Conservation (phyloP, 2,329 filamentous ascomycete genomes). For the Ceratocystis papillata region DNA sequence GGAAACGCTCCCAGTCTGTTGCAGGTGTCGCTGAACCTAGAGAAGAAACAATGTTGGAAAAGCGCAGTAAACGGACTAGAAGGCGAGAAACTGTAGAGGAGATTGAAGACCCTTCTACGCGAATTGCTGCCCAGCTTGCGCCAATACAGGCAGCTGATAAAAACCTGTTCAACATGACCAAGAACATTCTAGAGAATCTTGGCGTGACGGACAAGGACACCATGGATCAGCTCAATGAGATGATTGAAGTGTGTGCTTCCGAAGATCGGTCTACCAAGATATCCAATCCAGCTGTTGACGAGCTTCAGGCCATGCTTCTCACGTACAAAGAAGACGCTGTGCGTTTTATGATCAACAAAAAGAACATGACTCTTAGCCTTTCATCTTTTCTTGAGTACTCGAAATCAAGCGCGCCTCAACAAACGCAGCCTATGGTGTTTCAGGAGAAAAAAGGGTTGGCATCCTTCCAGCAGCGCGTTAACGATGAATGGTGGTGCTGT, state of each 20-base stretch:
- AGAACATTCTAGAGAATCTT: conserved; percentile 45
- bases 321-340: conserved; percentile 45
- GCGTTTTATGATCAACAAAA: conserved; percentile 43
- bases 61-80: conserved; percentile 55
- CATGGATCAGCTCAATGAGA: conserved; percentile 38
- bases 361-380: conserved; percentile 43
- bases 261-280: conserved; percentile 43
- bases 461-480: conserved; percentile 41
- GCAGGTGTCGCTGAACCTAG: conserved; percentile 49
- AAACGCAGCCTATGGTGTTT: conserved; percentile 39
- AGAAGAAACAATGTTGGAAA: conserved; percentile 48
- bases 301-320: conserved; percentile 40
- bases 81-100: conserved; percentile 50
- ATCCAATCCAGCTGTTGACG: conserved; percentile 37
- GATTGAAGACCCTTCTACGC: conserved; percentile 40
- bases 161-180: conserved; percentile 45
- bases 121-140: conserved; percentile 45
- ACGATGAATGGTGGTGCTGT: conserved; percentile 42
- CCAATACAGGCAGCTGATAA: conserved; percentile 47
- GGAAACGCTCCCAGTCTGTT: conserved; percentile 53
- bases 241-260: conserved; percentile 42
- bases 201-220: conserved; percentile 42
- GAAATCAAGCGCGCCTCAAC: conserved; percentile 44
- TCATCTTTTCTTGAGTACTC: conserved; percentile 55
- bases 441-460: conserved; percentile 44